phyloP scores from a whole-genome alignment of 2,329 filamentous ascomycete genomes.

The Gnomoniopsis smithogilvyi region DNA sequence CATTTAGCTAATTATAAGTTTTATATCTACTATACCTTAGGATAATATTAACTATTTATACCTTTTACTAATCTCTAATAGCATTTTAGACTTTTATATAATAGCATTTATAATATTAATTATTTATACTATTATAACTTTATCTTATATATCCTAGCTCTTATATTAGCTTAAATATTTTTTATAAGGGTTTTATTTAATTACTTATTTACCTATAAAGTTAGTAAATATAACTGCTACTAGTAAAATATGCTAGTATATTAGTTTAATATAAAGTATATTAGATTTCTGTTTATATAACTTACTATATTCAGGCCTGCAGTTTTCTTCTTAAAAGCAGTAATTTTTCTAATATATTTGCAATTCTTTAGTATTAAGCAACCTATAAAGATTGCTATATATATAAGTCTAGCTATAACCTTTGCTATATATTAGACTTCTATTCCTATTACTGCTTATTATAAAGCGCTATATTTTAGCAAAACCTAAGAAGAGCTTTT shows the following conservation, averaged over 20 bases:
- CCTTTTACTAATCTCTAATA: too few species aligned
- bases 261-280: neutral
- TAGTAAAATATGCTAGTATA: neutral
- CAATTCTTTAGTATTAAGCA: neutral
- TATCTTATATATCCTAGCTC: too few species aligned
- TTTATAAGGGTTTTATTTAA: too few species aligned
- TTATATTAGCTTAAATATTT: too few species aligned
- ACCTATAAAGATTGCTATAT: neutral
- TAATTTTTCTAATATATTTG: neutral
- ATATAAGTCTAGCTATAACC: neutral
- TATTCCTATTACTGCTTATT: neutral
- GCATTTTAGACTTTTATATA: too few species aligned
- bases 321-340: neutral
- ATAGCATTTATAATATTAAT: too few species aligned
- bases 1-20: too few species aligned
- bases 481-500: neutral
- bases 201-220: neutral
- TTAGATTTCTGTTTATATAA: neutral
- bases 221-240: neutral
- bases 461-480: neutral
- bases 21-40: too few species aligned
- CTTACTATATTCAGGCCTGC: neutral
- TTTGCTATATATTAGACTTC: neutral
- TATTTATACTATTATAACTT: too few species aligned
- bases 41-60: too few species aligned